Evolutionary conservation across 805 yeast species (phyloP).

Genomic region (Wickerhamomyces canadensis): DNA sequence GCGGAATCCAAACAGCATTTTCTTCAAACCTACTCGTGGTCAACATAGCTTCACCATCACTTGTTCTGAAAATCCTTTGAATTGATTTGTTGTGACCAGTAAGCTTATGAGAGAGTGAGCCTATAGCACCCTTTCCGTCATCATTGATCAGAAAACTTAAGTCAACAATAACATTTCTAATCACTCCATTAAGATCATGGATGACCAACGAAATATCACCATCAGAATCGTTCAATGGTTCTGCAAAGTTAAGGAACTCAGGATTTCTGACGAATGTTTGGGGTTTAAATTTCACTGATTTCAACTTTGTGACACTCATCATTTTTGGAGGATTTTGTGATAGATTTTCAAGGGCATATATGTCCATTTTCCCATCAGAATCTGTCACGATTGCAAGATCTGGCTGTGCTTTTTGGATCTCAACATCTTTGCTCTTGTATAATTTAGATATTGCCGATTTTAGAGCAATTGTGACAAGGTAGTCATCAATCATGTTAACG

Average conservation of each 20-base stretch:
- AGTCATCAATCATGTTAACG: conserved; percentile 37
- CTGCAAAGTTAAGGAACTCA: conserved; percentile 30
- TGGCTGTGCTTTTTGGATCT: conserved; percentile 26
- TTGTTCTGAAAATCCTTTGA: conserved; percentile 56
- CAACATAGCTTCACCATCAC: conserved; percentile 55
- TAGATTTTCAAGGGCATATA: conserved; percentile 46
- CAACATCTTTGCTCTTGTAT: conserved; percentile 20
- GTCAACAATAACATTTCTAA: conserved; percentile 29
- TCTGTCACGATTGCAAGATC: conserved; percentile 40
- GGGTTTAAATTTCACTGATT: conserved; percentile 18
- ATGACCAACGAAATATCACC: conserved; percentile 35
- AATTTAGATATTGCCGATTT: conserved; percentile 6
- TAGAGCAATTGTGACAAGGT: conserved; percentile 27
- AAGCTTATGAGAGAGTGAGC: conserved; percentile 45
- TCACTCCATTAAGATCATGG: conserved; percentile 39
- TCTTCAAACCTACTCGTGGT: conserved; percentile 59
- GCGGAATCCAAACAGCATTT: conserved; percentile 55
- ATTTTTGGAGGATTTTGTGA: conserved; percentile 51
- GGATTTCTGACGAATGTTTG: conserved; percentile 28
- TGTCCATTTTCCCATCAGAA: conserved; percentile 33
- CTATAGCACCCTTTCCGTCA: conserved; percentile 12
- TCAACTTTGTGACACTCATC: conserved; percentile 36
- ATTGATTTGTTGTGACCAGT: conserved; percentile 89
- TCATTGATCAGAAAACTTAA: conserved; percentile 18
- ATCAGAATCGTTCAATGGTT: conserved; percentile 19